Conservation (phyloP, 2,329 filamentous ascomycete genomes). For the Alternaria sp. region DNA sequence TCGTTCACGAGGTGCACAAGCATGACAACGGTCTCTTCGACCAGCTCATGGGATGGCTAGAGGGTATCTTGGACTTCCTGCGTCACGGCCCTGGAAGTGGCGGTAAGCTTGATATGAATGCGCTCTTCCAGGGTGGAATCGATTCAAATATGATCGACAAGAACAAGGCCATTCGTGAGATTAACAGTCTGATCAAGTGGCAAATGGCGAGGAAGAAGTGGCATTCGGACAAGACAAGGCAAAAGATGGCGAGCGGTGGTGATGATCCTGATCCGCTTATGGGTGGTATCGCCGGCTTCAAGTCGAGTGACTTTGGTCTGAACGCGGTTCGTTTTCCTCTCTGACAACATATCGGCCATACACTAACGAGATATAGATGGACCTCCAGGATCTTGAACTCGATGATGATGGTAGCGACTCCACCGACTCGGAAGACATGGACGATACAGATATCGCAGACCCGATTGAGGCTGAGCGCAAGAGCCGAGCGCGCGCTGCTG, state of each 20-base stretch:
- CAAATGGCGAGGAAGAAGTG: constrained; percentile 96
- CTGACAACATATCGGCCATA: background rate
- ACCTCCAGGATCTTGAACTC: constrained; percentile 84
- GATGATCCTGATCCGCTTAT: constrained; percentile 53
- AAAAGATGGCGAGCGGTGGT: constrained; percentile 92
- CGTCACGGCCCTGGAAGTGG: constrained; percentile 79
- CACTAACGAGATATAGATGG: constrained; percentile 55
- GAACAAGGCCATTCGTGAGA: constrained; percentile 75
- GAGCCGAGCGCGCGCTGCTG: constrained; percentile 76
- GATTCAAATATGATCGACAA: constrained; percentile 72
- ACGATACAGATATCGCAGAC: constrained; percentile 79
- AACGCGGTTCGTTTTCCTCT: constrained; percentile 65
- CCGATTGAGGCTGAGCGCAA: constrained; percentile 87
- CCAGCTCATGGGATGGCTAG: constrained; percentile 95
- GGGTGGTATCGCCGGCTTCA: constrained; percentile 63
- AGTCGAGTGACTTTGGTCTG: constrained; percentile 85
- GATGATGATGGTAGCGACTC: constrained; percentile 67
- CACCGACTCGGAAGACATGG: constrained; percentile 62
- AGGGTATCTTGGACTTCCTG: constrained; percentile 92
- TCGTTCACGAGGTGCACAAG: constrained; percentile 95
- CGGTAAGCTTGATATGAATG: constrained; percentile 92
- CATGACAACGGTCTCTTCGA: constrained; percentile 97
- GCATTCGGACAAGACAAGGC: constrained; percentile 96
- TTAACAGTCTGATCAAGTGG: constrained; percentile 87
- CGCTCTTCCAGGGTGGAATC: constrained; percentile 81